Evolutionary conservation across 768 basidiomycete species (phyloP).

Genomic region (Suillus placidus): DNA sequence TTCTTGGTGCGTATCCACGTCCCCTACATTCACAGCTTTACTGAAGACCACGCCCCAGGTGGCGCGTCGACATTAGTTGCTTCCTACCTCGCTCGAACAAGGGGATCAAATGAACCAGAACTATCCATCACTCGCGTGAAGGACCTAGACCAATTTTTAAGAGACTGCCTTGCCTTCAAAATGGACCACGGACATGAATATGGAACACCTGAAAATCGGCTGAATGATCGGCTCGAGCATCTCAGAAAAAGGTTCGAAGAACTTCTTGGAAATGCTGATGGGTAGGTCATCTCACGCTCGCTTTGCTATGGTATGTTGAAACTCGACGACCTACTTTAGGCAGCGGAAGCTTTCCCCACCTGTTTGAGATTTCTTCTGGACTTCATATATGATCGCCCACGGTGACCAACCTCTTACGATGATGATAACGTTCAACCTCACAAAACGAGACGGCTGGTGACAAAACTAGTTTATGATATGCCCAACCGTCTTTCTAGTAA

Average conservation of each 20-base stretch:
- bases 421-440: not conserved
- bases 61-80: conserved; percentile 68
- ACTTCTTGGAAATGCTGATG: conserved; percentile 25
- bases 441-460: not conserved
- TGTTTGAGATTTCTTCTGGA: not conserved
- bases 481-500: not conserved
- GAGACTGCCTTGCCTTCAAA: conserved; percentile 58
- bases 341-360: conserved; percentile 1
- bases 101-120: conserved; percentile 74
- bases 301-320: not conserved
- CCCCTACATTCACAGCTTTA: not conserved
- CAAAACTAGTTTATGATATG: not conserved
- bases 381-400: not conserved
- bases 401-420: not conserved
- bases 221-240: conserved; percentile 12
- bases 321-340: not conserved
- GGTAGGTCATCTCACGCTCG: not conserved
- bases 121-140: conserved; percentile 55
- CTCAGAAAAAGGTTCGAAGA: conserved; percentile 33
- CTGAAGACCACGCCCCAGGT: conserved; percentile 37
- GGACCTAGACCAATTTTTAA: conserved; percentile 68
- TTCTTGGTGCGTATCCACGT: conserved; percentile 37
- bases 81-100: conserved; percentile 69
- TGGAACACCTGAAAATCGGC: conserved; percentile 9
- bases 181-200: conserved; percentile 56